Evolutionary conservation across 805 yeast genomes (phyloP).

Genomic region (Cephaloascus fragrans): DNA sequence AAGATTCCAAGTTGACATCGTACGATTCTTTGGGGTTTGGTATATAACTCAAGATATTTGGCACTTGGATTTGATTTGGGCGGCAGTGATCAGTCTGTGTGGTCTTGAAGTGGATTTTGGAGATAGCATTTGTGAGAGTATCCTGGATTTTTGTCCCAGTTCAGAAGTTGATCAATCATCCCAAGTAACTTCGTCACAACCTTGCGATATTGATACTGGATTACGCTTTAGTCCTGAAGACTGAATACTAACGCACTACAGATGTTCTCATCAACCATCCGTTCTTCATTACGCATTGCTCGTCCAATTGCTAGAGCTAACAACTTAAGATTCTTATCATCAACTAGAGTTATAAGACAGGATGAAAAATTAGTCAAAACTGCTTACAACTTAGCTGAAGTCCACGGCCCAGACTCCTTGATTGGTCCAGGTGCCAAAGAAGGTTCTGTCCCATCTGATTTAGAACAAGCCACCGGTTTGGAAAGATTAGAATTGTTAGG

Average conservation of each 20-base stretch:
- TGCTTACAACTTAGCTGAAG: slow-evolving; percentile 65
- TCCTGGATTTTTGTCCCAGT: no score
- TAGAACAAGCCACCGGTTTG: slow-evolving; percentile 97
- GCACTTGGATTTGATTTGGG: no score
- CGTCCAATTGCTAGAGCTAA: slow-evolving; percentile 11
- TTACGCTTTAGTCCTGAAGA: no score
- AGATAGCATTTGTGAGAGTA: no score
- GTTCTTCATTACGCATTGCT: slow-evolving; percentile 24
- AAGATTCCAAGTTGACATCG: no score
- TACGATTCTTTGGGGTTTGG: no score
- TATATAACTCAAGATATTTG: no score
- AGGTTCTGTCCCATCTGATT: slow-evolving; percentile 84
- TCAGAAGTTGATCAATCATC: no score
- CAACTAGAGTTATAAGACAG: slow-evolving; percentile 18
- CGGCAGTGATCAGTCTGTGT: no score
- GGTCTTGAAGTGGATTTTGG: no score
- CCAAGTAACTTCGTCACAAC: no score
- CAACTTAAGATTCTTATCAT: slow-evolving; percentile 21
- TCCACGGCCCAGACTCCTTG: slow-evolving; percentile 65
- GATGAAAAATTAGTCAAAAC: slow-evolving; percentile 40
- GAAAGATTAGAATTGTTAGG: slow-evolving; percentile 94
- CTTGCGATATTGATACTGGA: no score
- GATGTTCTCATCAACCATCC: slow-evolving; percentile 12
- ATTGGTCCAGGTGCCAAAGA: slow-evolving; percentile 86
- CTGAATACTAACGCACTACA: not conserved